Conservation (phyloP, 805 yeast species). For the Scheffersomyces coipomensis region DNA sequence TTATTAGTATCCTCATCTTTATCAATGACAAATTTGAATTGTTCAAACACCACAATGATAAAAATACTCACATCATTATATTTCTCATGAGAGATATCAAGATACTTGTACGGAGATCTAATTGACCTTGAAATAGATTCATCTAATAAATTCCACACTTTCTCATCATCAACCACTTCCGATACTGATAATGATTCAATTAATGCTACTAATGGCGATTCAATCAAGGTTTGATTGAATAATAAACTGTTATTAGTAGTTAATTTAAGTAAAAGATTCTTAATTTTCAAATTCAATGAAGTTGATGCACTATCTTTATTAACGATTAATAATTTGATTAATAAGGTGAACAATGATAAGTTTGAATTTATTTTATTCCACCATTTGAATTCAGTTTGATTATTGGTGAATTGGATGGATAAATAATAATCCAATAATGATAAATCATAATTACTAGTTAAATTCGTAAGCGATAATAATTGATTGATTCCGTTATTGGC, state of each 20-base stretch:
- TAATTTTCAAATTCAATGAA: constrained; percentile 37
- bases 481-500: constrained; percentile 14
- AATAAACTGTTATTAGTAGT: constrained; percentile 46
- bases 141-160: constrained; percentile 67
- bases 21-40: constrained; percentile 53
- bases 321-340: constrained; percentile 46
- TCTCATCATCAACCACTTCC: constrained; percentile 15
- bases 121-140: constrained; percentile 72
- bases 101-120: constrained; percentile 79
- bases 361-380: constrained; percentile 53
- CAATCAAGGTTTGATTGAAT: constrained; percentile 49
- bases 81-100: constrained; percentile 49
- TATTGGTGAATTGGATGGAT: constrained; percentile 52
- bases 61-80: constrained; percentile 31
- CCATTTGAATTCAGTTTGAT: constrained; percentile 61
- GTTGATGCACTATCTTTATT: constrained; percentile 7
- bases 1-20: constrained; percentile 10
- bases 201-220: constrained; percentile 56
- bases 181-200: constrained; percentile 42
- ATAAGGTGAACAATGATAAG: constrained; percentile 58
- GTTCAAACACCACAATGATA: constrained; percentile 53
- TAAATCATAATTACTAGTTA: constrained; percentile 50
- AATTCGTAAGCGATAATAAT: constrained; percentile 1
- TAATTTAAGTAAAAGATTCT: constrained; percentile 48
- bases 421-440: constrained; percentile 58